These are phyloP conservation scores for Fusarium chuoi DNA, from an alignment of 2,329 filamentous ascomycete species.

Conservation along the genomic window DNA sequence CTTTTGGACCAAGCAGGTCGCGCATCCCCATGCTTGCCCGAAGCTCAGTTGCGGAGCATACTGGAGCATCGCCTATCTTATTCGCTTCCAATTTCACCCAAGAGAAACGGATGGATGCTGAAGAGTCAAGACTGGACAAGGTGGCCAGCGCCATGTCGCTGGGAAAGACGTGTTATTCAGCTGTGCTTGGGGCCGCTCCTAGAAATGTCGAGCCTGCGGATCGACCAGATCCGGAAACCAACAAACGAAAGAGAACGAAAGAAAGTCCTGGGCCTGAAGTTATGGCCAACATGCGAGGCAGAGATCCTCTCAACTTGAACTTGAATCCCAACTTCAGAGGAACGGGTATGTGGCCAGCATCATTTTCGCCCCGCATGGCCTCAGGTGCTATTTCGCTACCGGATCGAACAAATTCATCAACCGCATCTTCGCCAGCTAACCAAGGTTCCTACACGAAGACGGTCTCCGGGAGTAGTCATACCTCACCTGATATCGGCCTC, in stretches of 20 bases:
- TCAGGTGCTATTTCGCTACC: conserved; percentile 39
- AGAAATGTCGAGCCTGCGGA: conserved; percentile 43
- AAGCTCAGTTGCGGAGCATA: conserved; percentile 55
- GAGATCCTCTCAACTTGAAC: neutral
- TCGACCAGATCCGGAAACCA: conserved; percentile 25
- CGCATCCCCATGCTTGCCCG: conserved; percentile 62
- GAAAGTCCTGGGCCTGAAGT: conserved; percentile 40
- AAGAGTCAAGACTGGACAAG: conserved; percentile 12
- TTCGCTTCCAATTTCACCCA: neutral
- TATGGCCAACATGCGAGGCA: neutral
- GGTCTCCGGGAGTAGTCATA: conserved; percentile 45
- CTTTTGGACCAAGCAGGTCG: conserved; percentile 45
- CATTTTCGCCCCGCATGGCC: conserved; percentile 13
- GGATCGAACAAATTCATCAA: conserved; percentile 49
- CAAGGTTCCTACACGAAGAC: conserved; percentile 36
- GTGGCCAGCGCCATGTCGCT: conserved; percentile 1
- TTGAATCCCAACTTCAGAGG: conserved; percentile 1
- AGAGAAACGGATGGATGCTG: conserved; percentile 4
- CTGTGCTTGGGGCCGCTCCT: conserved; percentile 48
- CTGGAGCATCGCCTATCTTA: conserved; percentile 53
- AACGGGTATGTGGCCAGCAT: conserved; percentile 10
- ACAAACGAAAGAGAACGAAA: conserved; percentile 50
- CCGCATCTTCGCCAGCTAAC: conserved; percentile 46
- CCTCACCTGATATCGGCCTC: conserved; percentile 47
- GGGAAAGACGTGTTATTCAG: conserved; percentile 46